A percentile compares a stretch with the other conserved stretches of the same genome.
Conservation (phyloP, 2,329 filamentous ascomycete genomes). For the Cladosporium oxysporum region DNA sequence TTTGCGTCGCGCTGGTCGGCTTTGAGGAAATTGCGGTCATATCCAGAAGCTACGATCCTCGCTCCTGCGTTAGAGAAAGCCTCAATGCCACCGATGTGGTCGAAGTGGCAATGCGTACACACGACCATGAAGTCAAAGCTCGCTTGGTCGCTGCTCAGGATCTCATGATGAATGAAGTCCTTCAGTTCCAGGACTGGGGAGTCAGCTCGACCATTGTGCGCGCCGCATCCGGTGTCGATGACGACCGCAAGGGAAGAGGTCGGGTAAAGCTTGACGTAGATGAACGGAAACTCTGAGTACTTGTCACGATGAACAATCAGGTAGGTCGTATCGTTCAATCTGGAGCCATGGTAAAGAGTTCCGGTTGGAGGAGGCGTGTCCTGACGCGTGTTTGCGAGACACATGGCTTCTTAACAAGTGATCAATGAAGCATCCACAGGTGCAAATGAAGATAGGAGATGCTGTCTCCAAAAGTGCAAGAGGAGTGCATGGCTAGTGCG, state of each 20-base stretch:
- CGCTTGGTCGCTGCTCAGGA: conserved; percentile 5
- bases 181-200: conserved; percentile 12
- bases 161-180: conserved; percentile 15
- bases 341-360: neutral
- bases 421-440: too few relatives aligned
- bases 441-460: neutral
- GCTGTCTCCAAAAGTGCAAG: too few relatives aligned
- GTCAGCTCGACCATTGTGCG: neutral
- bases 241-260: conserved; percentile 2
- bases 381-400: neutral
- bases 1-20: conserved; percentile 35
- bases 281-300: conserved; percentile 20
- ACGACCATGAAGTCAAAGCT: conserved; percentile 16
- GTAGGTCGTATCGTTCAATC: conserved; percentile 14
- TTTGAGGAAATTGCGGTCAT: conserved; percentile 13
- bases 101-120: conserved; percentile 23
- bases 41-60: conserved; percentile 14
- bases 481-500: too few relatives aligned
- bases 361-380: neutral
- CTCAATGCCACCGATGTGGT: conserved; percentile 22
- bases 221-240: conserved; percentile 22
- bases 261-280: conserved; percentile 21
- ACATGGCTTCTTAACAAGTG: neutral
- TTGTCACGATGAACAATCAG: conserved; percentile 22
- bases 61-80: conserved; percentile 12